Conservation (phyloP, 495 filamentous ascomycete genomes). For the Xylaria longipes region DNA sequence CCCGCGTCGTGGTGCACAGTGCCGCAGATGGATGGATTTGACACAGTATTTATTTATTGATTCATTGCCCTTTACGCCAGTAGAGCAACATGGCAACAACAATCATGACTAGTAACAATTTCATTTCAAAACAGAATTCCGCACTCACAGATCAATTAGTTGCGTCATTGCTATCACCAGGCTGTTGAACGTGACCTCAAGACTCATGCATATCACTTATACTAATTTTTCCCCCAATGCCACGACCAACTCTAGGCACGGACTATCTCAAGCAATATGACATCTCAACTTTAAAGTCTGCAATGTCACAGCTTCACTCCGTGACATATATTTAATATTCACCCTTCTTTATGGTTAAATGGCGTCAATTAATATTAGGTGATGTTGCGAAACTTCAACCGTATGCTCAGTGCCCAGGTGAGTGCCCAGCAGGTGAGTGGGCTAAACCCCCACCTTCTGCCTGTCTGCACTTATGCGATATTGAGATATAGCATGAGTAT, state of each 20-base stretch:
- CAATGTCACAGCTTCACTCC: background rate
- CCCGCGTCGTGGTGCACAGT: slow-evolving; percentile 28
- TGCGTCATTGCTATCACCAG: background rate
- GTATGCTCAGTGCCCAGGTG: background rate
- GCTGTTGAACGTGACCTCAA: background rate
- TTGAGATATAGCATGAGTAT: background rate
- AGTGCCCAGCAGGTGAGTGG: no score
- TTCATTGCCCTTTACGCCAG: slow-evolving; percentile 11
- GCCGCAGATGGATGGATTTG: background rate
- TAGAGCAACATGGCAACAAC: slow-evolving; percentile 11
- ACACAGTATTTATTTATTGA: slow-evolving; percentile 28
- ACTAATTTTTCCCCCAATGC: background rate
- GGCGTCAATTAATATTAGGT: background rate
- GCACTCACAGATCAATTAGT: background rate
- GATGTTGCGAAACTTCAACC: background rate
- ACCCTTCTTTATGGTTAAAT: background rate
- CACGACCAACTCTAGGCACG: background rate
- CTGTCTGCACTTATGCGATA: background rate
- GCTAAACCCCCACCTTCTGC: slow-evolving; percentile 1
- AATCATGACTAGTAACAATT: background rate
- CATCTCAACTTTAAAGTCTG: background rate
- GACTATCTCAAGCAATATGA: background rate
- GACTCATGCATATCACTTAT: background rate
- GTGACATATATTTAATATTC: background rate
- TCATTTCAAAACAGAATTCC: slow-evolving; percentile 7